phyloP scores from a whole-genome alignment of 1,139 yeast genomes.

The Saccharomycopsis crataegensis region DNA sequence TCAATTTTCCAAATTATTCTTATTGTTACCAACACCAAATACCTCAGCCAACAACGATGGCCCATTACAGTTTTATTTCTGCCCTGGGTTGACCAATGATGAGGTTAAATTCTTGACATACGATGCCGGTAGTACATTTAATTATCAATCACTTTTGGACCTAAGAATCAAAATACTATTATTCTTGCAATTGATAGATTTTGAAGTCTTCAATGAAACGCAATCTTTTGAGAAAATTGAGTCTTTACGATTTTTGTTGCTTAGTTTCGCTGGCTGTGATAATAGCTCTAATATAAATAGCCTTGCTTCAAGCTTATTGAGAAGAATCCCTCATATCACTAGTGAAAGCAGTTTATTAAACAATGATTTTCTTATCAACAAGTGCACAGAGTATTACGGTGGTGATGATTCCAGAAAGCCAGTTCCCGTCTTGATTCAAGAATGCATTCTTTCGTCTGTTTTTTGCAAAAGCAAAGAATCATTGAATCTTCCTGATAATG shows the following conservation, averaged over 20 bases:
- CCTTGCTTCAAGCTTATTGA: slow-evolving; percentile 42
- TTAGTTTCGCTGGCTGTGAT: slow-evolving; percentile 63
- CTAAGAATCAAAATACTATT: slow-evolving; percentile 42
- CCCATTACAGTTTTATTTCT: slow-evolving; percentile 35
- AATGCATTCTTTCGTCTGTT: slow-evolving; percentile 42
- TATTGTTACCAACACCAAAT: slow-evolving; percentile 40
- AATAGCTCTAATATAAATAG: slow-evolving; percentile 46
- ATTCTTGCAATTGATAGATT: slow-evolving; percentile 37
- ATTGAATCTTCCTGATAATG: slow-evolving; percentile 21
- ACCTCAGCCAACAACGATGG: slow-evolving; percentile 25
- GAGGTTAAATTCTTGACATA: slow-evolving; percentile 57
- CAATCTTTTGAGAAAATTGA: slow-evolving; percentile 23
- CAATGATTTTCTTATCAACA: slow-evolving; percentile 23
- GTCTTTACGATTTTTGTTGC: slow-evolving; percentile 33
- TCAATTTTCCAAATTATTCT: slow-evolving; percentile 47
- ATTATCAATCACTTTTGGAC: slow-evolving; percentile 38
- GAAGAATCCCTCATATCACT: slow-evolving; percentile 31
- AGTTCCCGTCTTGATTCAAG: slow-evolving; percentile 48
- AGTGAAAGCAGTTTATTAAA: slow-evolving; percentile 17
- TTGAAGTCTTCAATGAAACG: slow-evolving; percentile 27
- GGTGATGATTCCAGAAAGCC: slow-evolving; percentile 48
- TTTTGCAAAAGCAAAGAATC: slow-evolving; percentile 48
- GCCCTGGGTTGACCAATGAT: slow-evolving; percentile 55
- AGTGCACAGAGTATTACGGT: slow-evolving; percentile 20
- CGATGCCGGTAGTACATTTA: slow-evolving; percentile 57